These are phyloP conservation scores for Apiospora malaysiana DNA, from an alignment of 2,329 filamentous ascomycete species.

Conservation along the genomic window DNA sequence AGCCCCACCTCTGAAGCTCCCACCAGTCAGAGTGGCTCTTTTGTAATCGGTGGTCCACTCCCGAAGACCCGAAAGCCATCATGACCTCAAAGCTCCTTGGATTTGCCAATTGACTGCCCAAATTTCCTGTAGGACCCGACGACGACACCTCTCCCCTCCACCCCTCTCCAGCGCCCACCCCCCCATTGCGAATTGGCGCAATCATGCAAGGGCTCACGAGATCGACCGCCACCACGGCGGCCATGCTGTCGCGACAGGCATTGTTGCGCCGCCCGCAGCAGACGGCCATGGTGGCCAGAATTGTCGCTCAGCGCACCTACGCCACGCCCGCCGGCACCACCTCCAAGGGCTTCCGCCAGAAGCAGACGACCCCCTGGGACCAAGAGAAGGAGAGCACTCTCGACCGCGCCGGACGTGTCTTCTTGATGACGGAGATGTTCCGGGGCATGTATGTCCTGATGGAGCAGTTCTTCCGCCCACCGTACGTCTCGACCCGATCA, in stretches of 20 bases:
- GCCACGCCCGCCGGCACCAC: conserved; percentile 80
- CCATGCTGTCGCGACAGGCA: conserved; percentile 39
- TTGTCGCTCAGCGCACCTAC: conserved; percentile 49
- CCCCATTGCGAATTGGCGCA: conserved; percentile 25
- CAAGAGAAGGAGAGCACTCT: conserved; percentile 77
- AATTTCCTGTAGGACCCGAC: conserved; percentile 22
- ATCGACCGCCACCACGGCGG: conserved; percentile 30
- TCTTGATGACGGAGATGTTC: conserved; percentile 93
- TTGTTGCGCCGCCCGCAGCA: conserved; percentile 38
- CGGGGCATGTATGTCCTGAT: conserved; percentile 97
- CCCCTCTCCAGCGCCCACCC: conserved; percentile 21
- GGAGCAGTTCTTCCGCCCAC: conserved; percentile 97
- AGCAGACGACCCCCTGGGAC: conserved; percentile 77
- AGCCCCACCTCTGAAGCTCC: background rate
- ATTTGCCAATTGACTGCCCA: conserved; percentile 22
- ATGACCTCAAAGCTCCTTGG: conserved; percentile 26
- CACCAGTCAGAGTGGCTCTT: conserved; percentile 19
- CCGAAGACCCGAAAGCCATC: conserved; percentile 25
- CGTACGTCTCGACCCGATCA: conserved; percentile 67
- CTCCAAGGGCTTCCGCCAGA: conserved; percentile 80
- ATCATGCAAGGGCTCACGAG: conserved; percentile 41
- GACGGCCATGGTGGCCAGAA: conserved; percentile 34
- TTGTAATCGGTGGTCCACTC: conserved; percentile 25
- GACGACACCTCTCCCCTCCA: conserved; percentile 25
- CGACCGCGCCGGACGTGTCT: conserved; percentile 90